phyloP scores from a whole-genome alignment of 257 asterid species.

The Fraxinus quadrangulata region DNA sequence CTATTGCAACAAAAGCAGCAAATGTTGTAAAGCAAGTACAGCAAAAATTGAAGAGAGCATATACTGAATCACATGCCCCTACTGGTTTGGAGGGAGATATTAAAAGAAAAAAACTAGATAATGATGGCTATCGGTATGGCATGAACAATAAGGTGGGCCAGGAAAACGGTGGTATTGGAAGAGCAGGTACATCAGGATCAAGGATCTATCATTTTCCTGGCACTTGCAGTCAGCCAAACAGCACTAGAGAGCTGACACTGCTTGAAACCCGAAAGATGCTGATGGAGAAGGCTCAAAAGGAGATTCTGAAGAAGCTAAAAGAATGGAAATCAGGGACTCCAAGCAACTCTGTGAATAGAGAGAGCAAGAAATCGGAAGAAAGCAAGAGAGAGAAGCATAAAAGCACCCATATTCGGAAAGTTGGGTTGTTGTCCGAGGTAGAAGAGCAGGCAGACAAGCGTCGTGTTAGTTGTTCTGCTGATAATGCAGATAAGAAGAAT shows the following conservation, averaged over 20 bases:
- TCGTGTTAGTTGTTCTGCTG: background rate
- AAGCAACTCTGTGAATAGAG: constrained; percentile 22
- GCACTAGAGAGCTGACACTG: constrained; percentile 44
- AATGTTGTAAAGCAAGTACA: constrained; percentile 53
- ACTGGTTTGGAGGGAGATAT: constrained; percentile 29
- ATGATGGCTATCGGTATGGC: constrained; percentile 33
- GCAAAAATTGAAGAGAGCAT: constrained; percentile 55
- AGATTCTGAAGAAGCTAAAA: constrained; percentile 44
- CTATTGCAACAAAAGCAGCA: constrained; percentile 52
- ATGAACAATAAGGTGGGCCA: constrained; percentile 29
- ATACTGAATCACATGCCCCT: constrained; percentile 39
- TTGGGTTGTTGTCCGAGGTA: background rate
- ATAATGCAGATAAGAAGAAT: background rate
- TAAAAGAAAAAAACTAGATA: constrained; percentile 51
- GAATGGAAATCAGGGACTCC: constrained; percentile 37
- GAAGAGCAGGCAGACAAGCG: background rate
- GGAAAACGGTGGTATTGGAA: constrained; percentile 33
- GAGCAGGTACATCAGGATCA: constrained; percentile 24
- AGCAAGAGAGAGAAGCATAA: constrained; percentile 30
- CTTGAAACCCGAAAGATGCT: constrained; percentile 46
- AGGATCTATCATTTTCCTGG: constrained; percentile 37
- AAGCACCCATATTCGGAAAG: background rate
- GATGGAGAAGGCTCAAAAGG: constrained; percentile 47
- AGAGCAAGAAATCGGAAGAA: constrained; percentile 30
- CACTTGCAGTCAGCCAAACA: constrained; percentile 33